These are phyloP conservation scores for Eucalyptus pauciflora DNA, from an alignment of 345 rosid species.

Conservation along the genomic window DNA sequence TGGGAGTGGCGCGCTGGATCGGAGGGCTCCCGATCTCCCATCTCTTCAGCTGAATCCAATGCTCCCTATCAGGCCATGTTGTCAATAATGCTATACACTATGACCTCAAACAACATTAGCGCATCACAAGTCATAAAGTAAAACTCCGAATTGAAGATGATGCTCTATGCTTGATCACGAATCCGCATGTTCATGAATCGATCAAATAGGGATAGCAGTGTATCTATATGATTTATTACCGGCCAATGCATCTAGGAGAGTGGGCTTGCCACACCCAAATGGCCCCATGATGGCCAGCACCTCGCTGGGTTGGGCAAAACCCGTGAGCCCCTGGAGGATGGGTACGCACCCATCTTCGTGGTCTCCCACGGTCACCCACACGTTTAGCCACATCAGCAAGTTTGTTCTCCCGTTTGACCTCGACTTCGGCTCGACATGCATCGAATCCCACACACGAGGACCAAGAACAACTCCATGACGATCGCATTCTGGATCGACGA, in stretches of 20 bases:
- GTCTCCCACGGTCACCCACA: constrained; percentile 55
- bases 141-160: neutral
- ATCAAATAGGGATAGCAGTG: too few relatives aligned
- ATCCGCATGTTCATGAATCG: neutral
- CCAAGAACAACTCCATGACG: neutral
- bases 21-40: too few relatives aligned
- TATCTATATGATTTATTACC: constrained; percentile 15
- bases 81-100: neutral
- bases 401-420: neutral
- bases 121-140: neutral
- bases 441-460: neutral
- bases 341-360: constrained; percentile 42
- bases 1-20: too few relatives aligned
- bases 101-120: neutral
- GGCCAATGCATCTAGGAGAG: too few relatives aligned
- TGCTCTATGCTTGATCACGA: neutral
- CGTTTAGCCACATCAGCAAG: constrained; percentile 39
- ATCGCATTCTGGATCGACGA: neutral
- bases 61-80: neutral
- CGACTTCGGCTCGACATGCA: too few relatives aligned
- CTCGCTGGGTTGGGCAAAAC: constrained; percentile 64
- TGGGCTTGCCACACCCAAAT: too few relatives aligned
- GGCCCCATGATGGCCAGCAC: constrained; percentile 92
- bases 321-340: constrained; percentile 57
- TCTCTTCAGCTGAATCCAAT: too few relatives aligned